Base-by-base conservation (phyloP, 371 early-diverging fungal genomes). In the Syncephalastrum monosporum region DNA sequence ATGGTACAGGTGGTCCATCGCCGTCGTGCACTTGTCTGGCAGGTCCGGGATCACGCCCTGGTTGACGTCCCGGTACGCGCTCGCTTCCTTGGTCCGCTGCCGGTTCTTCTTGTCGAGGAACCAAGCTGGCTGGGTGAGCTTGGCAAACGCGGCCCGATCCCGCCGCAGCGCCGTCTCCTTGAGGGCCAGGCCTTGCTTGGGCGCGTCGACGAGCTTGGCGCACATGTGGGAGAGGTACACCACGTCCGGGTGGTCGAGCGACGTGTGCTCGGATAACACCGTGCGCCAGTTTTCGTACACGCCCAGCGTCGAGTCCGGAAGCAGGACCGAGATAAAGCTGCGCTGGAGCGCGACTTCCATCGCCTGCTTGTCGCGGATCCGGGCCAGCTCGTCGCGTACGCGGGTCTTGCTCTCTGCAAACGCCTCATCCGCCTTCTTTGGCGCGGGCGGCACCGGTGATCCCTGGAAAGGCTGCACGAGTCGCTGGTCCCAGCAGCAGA, bases 401-500 rank as follows among this genome's bases (percentile, higher is more conserved):
- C 59, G 68, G 2, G 52, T 47, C 13, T 19, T 65, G 17, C 70
- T 69, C 46, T 69, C 60, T n/a, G 56, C 53, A 58, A 80, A 77
- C 0, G 71, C 72, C 1, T 63, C 47, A 8, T 57, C 56, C 23
- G 72, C 69, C 4, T 51, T 42, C 5, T 55, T 47, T 8, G 62
- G 56, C 27, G 54, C 54, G 13, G 50, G 23, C 0, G 47, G 38
- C 3, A 77, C 65, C 1, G 70, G 65, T 0, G 65, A 65, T 0
- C 68, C 45, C 4, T 46, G 25, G 23, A 71, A 80, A 0, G 65
- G 64, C 4, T 75, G 38, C 0, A 74, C 78, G 8, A 80, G 64
- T 16, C 74, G 68, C 15, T 68, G 66, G 61, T 79, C 80, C 80
- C 80, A 79, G 49, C 78, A 80, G 52, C 75, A 75, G 48, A 77